Evolutionary conservation across 2,329 filamentous ascomycete species (phyloP), one percentile per base, ranked within the genome.

Genomic region (Fusarium transvaalense): DNA sequence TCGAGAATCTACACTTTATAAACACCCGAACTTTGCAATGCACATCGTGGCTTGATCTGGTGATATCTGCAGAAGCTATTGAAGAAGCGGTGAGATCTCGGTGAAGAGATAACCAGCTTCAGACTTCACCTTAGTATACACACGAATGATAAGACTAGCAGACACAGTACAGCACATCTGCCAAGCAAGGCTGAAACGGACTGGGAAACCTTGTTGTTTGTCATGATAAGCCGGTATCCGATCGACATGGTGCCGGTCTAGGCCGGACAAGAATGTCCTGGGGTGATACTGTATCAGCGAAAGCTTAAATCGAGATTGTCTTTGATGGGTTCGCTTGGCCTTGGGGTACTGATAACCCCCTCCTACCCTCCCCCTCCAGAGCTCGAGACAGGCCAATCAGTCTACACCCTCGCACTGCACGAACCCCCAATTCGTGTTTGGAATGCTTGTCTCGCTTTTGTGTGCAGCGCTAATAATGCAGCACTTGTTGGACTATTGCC

Each of bases 251-350:
- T 31, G 21, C n/a, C 53, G 41, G 50, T 41, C 21, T 62, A 60
- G 39, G 27, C 61, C 61, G 53, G 61, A 65, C 46, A 64, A 53
- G 34, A 64, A 60, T 42, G 41, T 65, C 61, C 61, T 64, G 15
- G 59, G 52, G 31, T 47, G 39, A 60, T 43, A n/a, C n/a, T n/a
- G n/a, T n/a, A 48, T 54, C 31, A 65, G 46, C 31, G 25, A 65
- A 60, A 65, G 46, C 61, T 65, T 65, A 64, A 59, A 64, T 65
- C 61, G 31, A 60, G 61, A 64, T 60, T 54, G 57, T 37, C 32
- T 42, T 38, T 35, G 41, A 53, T 53, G 6, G 8, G 6, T 17
- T 43, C 3, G 27, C 27, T 48, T 39, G 37, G 52, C 51, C 31
- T 31, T 12, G 38, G 46, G 54, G 58, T 42, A 64, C 21, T 48